Conservation (phyloP, 345 rosid genomes). For the Salix caprea region DNA sequence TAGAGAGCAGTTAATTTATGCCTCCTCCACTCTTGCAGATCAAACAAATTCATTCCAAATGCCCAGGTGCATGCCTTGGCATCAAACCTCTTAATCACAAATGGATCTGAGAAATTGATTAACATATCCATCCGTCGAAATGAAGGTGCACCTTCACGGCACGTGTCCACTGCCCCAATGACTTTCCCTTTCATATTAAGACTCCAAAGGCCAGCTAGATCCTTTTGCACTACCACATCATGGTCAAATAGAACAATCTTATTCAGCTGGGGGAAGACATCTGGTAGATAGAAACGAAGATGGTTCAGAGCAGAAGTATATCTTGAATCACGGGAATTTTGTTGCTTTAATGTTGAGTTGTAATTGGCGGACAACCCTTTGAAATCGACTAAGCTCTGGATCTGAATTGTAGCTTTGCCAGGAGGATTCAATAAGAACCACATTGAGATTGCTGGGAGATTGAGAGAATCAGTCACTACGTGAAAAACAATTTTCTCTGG, state of each 20-base stretch:
- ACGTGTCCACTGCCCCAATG: constrained; percentile 31
- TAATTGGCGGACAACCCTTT: constrained; percentile 9
- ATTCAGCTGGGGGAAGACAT: constrained; percentile 22
- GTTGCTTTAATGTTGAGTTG: constrained; percentile 43
- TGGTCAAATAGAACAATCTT: constrained; percentile 30
- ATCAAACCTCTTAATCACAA: constrained; percentile 21
- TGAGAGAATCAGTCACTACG: constrained; percentile 27
- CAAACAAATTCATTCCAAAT: constrained; percentile 32
- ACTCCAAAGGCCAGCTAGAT: constrained; percentile 22
- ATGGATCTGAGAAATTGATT: constrained; percentile 29
- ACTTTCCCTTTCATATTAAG: constrained; percentile 25
- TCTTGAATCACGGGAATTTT: constrained; percentile 34
- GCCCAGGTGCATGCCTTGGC: constrained; percentile 28
- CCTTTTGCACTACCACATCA: constrained; percentile 26
- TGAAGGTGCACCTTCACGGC: constrained; percentile 35
- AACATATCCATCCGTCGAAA: constrained; percentile 21
- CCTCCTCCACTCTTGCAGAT: constrained; percentile 27
- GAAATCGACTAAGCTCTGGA: constrained; percentile 25
- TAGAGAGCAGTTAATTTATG: constrained; percentile 19
- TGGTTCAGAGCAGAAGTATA: constrained; percentile 24
- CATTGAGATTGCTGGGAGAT: constrained; percentile 30
- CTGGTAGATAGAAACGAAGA: constrained; percentile 31
- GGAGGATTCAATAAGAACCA: constrained; percentile 32
- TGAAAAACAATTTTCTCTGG: constrained; percentile 25
- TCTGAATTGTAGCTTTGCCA: constrained; percentile 20